Percentiles rank a stretch among this genome's conserved stretches.
Evolutionary conservation across 352 stramenopile genomes (phyloP).

Genomic region (Phytophthora vignae): DNA sequence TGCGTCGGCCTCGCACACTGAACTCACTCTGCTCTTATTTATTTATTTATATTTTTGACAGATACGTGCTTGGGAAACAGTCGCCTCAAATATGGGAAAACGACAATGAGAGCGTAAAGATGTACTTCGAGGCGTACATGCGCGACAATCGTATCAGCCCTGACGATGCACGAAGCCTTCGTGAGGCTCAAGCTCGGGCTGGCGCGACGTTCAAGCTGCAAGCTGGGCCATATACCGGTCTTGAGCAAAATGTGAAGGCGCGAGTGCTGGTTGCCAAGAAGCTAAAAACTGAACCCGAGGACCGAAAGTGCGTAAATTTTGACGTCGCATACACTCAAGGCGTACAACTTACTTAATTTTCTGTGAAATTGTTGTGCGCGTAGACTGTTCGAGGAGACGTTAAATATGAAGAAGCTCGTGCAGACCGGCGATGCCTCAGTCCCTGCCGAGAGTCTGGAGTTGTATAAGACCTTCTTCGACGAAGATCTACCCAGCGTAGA

Average conservation of each 20-base stretch:
- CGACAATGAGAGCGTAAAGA: slow-evolving; percentile 81
- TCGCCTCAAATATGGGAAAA: slow-evolving; percentile 79
- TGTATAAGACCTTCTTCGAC: slow-evolving; percentile 88
- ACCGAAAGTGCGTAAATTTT: slow-evolving; percentile 51
- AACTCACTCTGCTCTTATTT: slow-evolving; percentile 3
- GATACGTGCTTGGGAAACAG: slow-evolving; percentile 72
- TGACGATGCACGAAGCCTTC: slow-evolving; percentile 68
- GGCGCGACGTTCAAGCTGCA: slow-evolving; percentile 87
- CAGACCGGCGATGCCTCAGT: slow-evolving; percentile 58
- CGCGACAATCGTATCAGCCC: slow-evolving; percentile 78
- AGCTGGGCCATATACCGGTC: slow-evolving; percentile 69
- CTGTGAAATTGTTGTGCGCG: neutral
- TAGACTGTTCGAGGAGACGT: slow-evolving; percentile 74
- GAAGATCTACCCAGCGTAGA: slow-evolving; percentile 67
- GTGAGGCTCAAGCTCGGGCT: slow-evolving; percentile 70
- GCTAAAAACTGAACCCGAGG: slow-evolving; percentile 71
- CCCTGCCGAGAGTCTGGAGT: slow-evolving; percentile 68
- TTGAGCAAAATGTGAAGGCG: slow-evolving; percentile 86
- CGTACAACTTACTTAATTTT: neutral
- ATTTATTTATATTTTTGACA: slow-evolving; percentile 13
- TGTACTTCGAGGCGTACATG: slow-evolving; percentile 85
- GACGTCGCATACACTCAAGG: neutral
- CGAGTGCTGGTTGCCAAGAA: slow-evolving; percentile 84
- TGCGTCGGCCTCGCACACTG: neutral
- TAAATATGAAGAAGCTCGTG: slow-evolving; percentile 78